Evolutionary conservation across 1,284 basidiomycete genomes (phyloP), one percentile per base, ranked within the genome.

Genomic region (Cystobasidium slooffiae): DNA sequence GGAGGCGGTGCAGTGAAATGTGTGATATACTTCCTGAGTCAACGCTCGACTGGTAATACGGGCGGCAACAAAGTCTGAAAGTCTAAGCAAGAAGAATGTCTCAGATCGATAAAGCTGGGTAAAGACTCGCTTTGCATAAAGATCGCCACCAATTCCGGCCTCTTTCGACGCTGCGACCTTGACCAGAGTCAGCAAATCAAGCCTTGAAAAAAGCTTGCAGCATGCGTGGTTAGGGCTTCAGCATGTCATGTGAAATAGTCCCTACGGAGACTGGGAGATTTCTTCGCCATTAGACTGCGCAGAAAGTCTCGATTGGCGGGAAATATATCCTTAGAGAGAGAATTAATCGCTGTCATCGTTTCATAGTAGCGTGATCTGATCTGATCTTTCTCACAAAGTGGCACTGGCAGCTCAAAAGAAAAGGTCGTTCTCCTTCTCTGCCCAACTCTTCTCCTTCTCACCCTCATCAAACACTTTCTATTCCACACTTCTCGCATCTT

Each of bases 121-220:
- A 7, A 63, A 22, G 53, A 12, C 22, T 55, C 18, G 22, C 12
- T 22, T 37, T 20, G 61, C 6, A n/a, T 14, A 1, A 20, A 63
- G 61, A 47, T 49, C 61, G 61, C 61, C 61, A 63, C 61, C 61
- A 63, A 63, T 47, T 49, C 61, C 61, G 61, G 46, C 24, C 37
- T 63, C 37, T 12, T 20, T 51, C 47, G 47, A 14, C 47, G 16
- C 47, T 20, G 14, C 14, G 20, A 51, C 20, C 47, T 51, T 51
- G 16, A 31, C 31, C 31, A 31, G 31, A 31, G 31, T 31, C 31
- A 31, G 31, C 31, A 31, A 31, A 31, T 31, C 31, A 31, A 31
- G 31, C 31, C 31, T 31, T 31, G 31, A 31, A 31, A 49, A 53
- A 37, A 31, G 24, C 12, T 16, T 22, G 24, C 53, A 53, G 51